Conservation (phyloP, 805 yeast genomes). For the Teunomyces gatunensis region DNA sequence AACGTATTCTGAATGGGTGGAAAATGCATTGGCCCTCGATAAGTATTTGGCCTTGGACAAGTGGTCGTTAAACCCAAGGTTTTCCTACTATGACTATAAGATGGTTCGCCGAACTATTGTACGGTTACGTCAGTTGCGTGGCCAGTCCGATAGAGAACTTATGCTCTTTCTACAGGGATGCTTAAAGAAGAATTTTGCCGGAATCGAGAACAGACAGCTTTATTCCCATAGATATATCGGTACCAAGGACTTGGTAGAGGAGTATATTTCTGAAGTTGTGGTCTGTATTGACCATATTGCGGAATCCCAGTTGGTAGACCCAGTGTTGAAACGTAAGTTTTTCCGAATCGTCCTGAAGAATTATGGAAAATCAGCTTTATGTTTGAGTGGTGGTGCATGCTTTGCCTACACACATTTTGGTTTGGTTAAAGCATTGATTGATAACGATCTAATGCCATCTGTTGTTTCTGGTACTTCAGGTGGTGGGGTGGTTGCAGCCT, state of each 20-base stretch:
- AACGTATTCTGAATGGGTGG: slow-evolving; percentile 61
- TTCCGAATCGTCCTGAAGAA: slow-evolving; percentile 60
- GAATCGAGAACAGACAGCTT: slow-evolving; percentile 67
- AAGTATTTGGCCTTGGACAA: slow-evolving; percentile 53
- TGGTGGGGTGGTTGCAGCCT: slow-evolving; percentile 75
- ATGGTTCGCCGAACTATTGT: slow-evolving; percentile 50
- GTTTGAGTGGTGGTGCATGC: slow-evolving; percentile 77
- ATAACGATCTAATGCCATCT: slow-evolving; percentile 62
- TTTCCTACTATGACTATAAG: slow-evolving; percentile 66
- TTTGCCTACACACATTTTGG: slow-evolving; percentile 80
- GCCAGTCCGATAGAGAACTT: slow-evolving; percentile 42
- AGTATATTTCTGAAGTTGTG: slow-evolving; percentile 53
- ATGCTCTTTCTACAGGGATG: slow-evolving; percentile 62
- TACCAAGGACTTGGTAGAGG: slow-evolving; percentile 58
- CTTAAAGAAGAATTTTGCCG: slow-evolving; percentile 71
- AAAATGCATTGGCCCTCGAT: slow-evolving; percentile 58
- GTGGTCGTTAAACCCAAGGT: slow-evolving; percentile 62
- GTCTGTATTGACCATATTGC: slow-evolving; percentile 45
- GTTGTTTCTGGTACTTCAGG: slow-evolving; percentile 79
- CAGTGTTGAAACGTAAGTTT: slow-evolving; percentile 45
- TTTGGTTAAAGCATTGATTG: slow-evolving; percentile 65
- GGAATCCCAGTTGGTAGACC: slow-evolving; percentile 34
- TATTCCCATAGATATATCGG: slow-evolving; percentile 78
- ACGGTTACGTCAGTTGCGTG: slow-evolving; percentile 38
- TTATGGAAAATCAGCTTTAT: slow-evolving; percentile 69